Evolutionary conservation across 495 filamentous ascomycete species (phyloP).

Genomic region (Aspergillus baeticus): DNA sequence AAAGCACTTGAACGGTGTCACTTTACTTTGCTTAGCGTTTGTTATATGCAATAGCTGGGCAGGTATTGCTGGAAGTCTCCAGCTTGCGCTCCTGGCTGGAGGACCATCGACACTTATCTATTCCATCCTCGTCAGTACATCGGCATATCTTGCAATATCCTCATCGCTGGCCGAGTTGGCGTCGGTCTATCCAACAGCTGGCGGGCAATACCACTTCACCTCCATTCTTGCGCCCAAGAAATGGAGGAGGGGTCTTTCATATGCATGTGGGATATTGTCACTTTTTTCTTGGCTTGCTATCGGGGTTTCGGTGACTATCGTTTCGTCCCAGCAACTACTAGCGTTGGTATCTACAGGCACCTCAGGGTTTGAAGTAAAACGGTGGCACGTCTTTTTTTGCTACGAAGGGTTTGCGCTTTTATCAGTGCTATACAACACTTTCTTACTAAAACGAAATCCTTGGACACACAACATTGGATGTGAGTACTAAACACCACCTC

Average conservation of each 20-base stretch:
- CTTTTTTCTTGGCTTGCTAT: neutral
- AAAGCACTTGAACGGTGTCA: too few relatives aligned
- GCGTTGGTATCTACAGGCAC: constrained; percentile 15
- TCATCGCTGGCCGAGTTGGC: constrained; percentile 57
- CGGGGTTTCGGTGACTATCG: too few relatives aligned
- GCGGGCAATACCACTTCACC: constrained; percentile 66
- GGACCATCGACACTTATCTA: constrained; percentile 57
- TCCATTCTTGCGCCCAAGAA: constrained; percentile 52
- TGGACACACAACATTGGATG: too few relatives aligned
- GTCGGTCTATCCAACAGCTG: constrained; percentile 58
- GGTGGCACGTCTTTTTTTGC: constrained; percentile 38
- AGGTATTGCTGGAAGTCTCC: constrained; percentile 56
- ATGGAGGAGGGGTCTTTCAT: neutral
- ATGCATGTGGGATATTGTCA: neutral
- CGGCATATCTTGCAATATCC: constrained; percentile 55
- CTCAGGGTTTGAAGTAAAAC: constrained; percentile 18
- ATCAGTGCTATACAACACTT: too few relatives aligned
- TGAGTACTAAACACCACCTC: too few relatives aligned
- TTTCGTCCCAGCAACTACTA: too few relatives aligned
- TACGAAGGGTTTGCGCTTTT: too few relatives aligned
- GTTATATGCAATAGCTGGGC: constrained; percentile 67
- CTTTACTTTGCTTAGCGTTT: too few relatives aligned
- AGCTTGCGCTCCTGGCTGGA: constrained; percentile 61
- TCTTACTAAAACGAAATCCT: too few relatives aligned
- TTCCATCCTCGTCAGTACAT: constrained; percentile 54